Percentiles rank a stretch among this genome's conserved stretches.
These are phyloP conservation scores for Colletotrichum cuscutae DNA, from an alignment of 2,329 filamentous ascomycete species.

Conservation along the genomic window DNA sequence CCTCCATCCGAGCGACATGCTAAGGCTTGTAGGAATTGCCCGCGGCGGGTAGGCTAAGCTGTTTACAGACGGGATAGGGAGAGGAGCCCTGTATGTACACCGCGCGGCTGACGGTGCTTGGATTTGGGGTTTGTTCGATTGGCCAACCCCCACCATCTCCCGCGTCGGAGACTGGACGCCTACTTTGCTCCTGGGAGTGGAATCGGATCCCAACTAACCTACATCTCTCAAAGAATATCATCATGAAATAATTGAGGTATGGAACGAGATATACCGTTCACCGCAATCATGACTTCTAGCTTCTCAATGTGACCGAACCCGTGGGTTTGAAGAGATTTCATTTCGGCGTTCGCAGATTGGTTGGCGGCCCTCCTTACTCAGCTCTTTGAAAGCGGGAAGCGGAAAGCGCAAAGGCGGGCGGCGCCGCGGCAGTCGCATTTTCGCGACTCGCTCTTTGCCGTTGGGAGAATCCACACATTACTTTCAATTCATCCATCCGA, in stretches of 20 bases:
- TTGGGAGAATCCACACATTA: neutral
- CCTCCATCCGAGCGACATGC: neutral
- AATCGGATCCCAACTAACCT: no score
- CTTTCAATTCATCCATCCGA: neutral
- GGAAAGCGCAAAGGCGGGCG: no score
- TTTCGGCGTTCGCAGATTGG: conserved; percentile 18
- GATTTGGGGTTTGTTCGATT: neutral
- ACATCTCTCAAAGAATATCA: no score
- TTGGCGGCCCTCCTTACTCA: conserved; percentile 20
- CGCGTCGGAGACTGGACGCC: no score
- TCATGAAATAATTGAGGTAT: no score
- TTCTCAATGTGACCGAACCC: neutral
- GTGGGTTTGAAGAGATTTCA: neutral
- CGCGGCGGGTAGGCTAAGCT: conserved; percentile 27
- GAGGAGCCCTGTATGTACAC: neutral
- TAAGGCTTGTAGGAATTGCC: conserved; percentile 7
- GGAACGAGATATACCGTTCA: no score
- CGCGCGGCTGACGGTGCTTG: conserved; percentile 18
- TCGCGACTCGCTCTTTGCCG: neutral
- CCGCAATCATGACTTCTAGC: neutral
- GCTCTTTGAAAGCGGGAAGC: conserved; percentile 15
- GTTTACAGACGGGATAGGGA: conserved; percentile 2
- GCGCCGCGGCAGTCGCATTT: neutral
- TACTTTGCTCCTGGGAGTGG: no score
- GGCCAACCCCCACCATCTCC: no score